Conservation (phyloP, 257 asterid species). For the Handroanthus guayacan region DNA sequence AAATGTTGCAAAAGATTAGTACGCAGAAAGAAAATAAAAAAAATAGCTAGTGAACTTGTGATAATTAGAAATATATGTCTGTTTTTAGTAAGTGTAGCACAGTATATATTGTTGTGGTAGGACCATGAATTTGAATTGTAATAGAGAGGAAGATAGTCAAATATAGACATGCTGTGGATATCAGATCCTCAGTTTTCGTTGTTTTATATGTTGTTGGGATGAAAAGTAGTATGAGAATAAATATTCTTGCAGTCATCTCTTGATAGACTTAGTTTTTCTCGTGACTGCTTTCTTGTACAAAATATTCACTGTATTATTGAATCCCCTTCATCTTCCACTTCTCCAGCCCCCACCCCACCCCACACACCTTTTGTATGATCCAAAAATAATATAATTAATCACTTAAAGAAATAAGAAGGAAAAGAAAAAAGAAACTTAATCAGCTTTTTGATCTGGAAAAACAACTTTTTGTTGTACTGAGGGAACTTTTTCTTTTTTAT, state of each 20-base stretch:
- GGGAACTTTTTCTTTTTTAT: not conserved
- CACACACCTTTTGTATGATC: no score
- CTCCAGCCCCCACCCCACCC: not conserved
- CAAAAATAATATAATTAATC: no score
- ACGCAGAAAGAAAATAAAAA: not conserved
- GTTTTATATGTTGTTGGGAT: slow-evolving; percentile 49
- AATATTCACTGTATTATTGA: slow-evolving; percentile 25
- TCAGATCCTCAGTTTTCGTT: slow-evolving; percentile 45
- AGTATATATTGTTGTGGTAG: slow-evolving; percentile 49
- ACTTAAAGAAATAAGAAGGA: no score
- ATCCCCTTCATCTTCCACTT: not conserved
- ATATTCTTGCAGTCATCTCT: slow-evolving; percentile 46
- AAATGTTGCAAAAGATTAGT: no score
- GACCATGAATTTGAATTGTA: slow-evolving; percentile 43
- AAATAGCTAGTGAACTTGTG: not conserved
- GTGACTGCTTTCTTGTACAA: slow-evolving; percentile 54
- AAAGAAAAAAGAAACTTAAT: no score
- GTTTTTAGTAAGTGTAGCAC: slow-evolving; percentile 1
- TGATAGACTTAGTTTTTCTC: slow-evolving; percentile 42
- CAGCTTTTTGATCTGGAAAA: slow-evolving; percentile 27
- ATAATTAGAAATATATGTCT: not conserved
- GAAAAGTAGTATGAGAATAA: slow-evolving; percentile 50
- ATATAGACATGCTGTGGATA: slow-evolving; percentile 40
- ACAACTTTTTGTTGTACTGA: not conserved
- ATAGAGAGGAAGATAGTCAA: slow-evolving; percentile 32